These are phyloP conservation scores for Penicillium parvum DNA, from an alignment of 495 filamentous ascomycete species.

Conservation along the genomic window DNA sequence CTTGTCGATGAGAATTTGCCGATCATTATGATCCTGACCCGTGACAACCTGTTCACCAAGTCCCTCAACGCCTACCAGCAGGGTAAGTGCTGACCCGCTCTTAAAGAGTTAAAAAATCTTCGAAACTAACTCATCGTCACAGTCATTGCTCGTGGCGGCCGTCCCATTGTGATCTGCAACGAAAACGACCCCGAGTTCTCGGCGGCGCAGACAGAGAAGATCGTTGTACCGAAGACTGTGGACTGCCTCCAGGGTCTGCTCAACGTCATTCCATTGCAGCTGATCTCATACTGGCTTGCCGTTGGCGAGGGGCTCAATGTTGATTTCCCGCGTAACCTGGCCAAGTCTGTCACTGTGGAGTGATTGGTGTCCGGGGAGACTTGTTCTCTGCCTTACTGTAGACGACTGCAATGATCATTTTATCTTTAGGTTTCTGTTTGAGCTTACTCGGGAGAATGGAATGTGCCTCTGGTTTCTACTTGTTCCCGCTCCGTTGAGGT, in stretches of 20 bases:
- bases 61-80: conserved; percentile 98
- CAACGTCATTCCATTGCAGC: conserved; percentile 95
- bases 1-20: conserved; percentile 96
- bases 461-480: no score
- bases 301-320: conserved; percentile 94
- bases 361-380: no score
- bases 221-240: conserved; percentile 93
- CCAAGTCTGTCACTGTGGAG: conserved; percentile 98
- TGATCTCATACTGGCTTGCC: conserved; percentile 98
- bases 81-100: conserved; percentile 58
- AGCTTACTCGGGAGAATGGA: conserved; percentile 19
- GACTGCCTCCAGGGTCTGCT: conserved; percentile 93
- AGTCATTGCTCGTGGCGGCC: conserved; percentile 91
- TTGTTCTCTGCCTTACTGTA: no score
- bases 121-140: conserved; percentile 3
- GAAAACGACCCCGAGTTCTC: conserved; percentile 83
- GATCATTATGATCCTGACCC: conserved; percentile 98
- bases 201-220: conserved; percentile 83
- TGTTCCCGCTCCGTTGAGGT: no score
- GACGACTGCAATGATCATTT: conserved; percentile 28
- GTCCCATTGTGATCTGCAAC: conserved; percentile 98
- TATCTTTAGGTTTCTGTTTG: conserved; percentile 23
- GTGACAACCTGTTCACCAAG: conserved; percentile 93
- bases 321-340: conserved; percentile 95
- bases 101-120: not conserved